These are phyloP conservation scores for Cystoisospora suis DNA, from an alignment of 169 alveolate genomes.

Conservation along the genomic window DNA sequence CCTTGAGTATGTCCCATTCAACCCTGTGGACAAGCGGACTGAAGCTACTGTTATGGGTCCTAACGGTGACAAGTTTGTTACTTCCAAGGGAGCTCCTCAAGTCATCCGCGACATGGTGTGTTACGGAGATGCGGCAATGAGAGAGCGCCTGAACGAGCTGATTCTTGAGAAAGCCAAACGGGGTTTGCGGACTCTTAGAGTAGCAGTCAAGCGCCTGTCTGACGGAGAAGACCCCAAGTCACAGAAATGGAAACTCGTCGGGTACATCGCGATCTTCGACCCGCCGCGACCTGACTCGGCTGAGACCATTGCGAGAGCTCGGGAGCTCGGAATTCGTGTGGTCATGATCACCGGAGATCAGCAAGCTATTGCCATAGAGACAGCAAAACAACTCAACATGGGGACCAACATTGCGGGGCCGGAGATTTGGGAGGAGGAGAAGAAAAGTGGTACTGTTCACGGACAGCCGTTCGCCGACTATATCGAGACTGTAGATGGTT, in stretches of 20 bases:
- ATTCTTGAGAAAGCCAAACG: conserved; percentile 58
- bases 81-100: conserved; percentile 75
- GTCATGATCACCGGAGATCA: conserved; percentile 91
- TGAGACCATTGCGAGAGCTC: conserved; percentile 76
- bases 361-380: conserved; percentile 79
- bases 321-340: conserved; percentile 80
- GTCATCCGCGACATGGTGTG: conserved; percentile 70
- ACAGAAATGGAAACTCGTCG: conserved; percentile 64
- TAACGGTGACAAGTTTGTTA: conserved; percentile 52
- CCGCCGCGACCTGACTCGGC: conserved; percentile 76
- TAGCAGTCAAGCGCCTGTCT: conserved; percentile 34
- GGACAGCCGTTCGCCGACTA: conserved; percentile 48
- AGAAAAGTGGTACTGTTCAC: conserved; percentile 43
- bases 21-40: conserved; percentile 73
- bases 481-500: conserved; percentile 68
- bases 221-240: not conserved
- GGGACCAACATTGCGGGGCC: conserved; percentile 74
- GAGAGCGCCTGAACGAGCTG: conserved; percentile 57
- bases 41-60: conserved; percentile 67
- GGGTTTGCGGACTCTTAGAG: conserved; percentile 68
- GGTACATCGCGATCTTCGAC: conserved; percentile 67
- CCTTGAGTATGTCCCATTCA: conserved; percentile 70
- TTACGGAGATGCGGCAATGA: conserved; percentile 32
- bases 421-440: conserved; percentile 60
- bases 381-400: conserved; percentile 75